Conservation (phyloP, 2,329 filamentous ascomycete species). For the Parafenestella ontariensis region DNA sequence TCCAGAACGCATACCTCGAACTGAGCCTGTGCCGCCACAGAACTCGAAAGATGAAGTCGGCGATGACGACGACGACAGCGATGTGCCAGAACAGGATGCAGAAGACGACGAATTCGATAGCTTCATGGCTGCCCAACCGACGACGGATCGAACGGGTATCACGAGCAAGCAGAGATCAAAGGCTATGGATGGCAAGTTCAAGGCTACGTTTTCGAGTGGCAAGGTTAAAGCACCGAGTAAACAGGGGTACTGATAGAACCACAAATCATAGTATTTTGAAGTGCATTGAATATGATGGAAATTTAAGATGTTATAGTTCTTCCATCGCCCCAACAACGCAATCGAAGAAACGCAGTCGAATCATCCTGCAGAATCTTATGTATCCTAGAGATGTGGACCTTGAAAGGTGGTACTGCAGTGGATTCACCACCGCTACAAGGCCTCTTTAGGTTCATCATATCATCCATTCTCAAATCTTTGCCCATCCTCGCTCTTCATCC, state of each 20-base stretch:
- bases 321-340: no score
- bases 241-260: conserved; percentile 11
- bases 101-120: conserved; percentile 83
- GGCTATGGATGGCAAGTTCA: conserved; percentile 44
- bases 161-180: conserved; percentile 64
- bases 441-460: no score
- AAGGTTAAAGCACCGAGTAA: conserved; percentile 31
- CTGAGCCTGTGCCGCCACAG: conserved; percentile 50
- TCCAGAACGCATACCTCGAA: conserved; percentile 68
- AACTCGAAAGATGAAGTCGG: conserved; percentile 44
- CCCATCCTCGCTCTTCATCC: no score
- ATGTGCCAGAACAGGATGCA: conserved; percentile 68
- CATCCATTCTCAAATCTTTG: no score
- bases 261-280: background rate
- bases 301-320: no score
- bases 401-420: no score
- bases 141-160: conserved; percentile 85
- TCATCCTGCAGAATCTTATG: no score
- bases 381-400: no score
- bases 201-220: conserved; percentile 44
- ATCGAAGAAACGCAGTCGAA: no score
- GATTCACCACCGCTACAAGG: no score
- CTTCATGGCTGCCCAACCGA: conserved; percentile 88
- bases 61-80: conserved; percentile 71
- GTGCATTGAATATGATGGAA: background rate